These are phyloP conservation scores for Isabelozyma gotoi DNA, from an alignment of 805 yeast species.

Conservation along the genomic window DNA sequence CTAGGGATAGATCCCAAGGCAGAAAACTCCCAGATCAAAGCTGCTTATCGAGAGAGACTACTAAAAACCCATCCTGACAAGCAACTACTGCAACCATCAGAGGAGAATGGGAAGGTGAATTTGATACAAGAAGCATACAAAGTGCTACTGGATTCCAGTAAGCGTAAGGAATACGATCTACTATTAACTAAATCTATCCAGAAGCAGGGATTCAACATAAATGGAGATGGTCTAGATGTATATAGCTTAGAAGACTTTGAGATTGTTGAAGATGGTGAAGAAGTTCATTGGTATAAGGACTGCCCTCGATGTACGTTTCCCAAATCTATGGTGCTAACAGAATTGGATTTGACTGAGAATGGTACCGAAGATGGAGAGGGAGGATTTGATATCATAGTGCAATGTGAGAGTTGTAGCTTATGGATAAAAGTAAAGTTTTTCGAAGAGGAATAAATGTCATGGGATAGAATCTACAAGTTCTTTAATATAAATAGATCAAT, in stretches of 20 bases:
- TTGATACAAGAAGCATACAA: conserved; percentile 64
- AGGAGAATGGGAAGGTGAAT: conserved; percentile 15
- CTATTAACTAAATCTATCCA: conserved; percentile 33
- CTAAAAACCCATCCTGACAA: conserved; percentile 83
- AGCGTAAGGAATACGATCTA: conserved; percentile 53
- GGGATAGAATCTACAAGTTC: background rate
- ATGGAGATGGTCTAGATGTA: conserved; percentile 70
- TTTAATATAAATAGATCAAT: background rate
- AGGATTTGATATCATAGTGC: conserved; percentile 65
- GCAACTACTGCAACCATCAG: conserved; percentile 4
- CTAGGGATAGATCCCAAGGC: conserved; percentile 51
- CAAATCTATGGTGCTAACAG: conserved; percentile 59
- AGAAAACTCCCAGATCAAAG: conserved; percentile 43
- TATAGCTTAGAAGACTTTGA: conserved; percentile 64
- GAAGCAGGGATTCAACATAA: conserved; percentile 36
- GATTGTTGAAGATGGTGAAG: conserved; percentile 29
- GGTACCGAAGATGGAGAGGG: conserved; percentile 54
- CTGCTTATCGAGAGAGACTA: conserved; percentile 63
- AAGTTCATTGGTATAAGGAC: conserved; percentile 44
- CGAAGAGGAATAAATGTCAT: conserved; percentile 35
- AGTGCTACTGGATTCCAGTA: conserved; percentile 42
- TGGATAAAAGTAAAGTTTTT: conserved; percentile 79
- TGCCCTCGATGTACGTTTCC: conserved; percentile 67
- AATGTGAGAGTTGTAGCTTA: conserved; percentile 79
- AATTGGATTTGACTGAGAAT: conserved; percentile 55